Evolutionary conservation across 768 basidiomycete genomes (phyloP), one percentile per base, ranked within the genome.

Genomic region (Kockovaella imperatae): DNA sequence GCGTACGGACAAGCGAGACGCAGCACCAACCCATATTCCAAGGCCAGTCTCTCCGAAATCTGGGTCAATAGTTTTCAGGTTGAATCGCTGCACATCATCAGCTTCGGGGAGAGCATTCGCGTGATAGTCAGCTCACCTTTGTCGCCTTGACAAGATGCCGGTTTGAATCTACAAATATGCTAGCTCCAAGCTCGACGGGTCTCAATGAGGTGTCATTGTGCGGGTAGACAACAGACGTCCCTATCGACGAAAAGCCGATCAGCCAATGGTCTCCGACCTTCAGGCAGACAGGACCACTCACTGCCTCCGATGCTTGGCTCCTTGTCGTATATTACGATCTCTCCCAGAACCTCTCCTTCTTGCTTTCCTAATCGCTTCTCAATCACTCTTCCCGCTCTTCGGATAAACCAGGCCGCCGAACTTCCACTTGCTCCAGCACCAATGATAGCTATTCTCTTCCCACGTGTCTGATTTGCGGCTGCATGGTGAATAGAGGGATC

Each of bases 401-500:
- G 2, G 81, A 87, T 42, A 47, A 68, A 73, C 53, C 63, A 71
- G 15, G 72, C 68, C 18, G 88, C 85, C 21, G 86, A 84, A 14
- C 79, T 80, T 7, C 90, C 90, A 8, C 77, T 87, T 13, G 90
- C 88, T 23, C 90, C 90, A 0, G 90, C 89, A 15, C 90, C 90
- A 45, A 95, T 79, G 62, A 95, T 81, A 6, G 89, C 90, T 57
- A 95, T 77, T 39, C 82, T 73, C 36, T 65, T 68, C 3, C 58
- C 53, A n/a, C 45, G 30, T 7, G 45, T 40, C 34, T 58, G 54
- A 15, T 42, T 43, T 4, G 40, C 36, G 1, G 45, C 35, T 3
- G 42, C 26, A 18, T 45, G 45, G 28, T 48, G 53, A 8, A 34
- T 17, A 11, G 49, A 44, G 10, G 36, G 26, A 18, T 52, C 45